Evolutionary conservation across 2,329 filamentous ascomycete genomes (phyloP).

Genomic region (Exophiala xenobiotica): DNA sequence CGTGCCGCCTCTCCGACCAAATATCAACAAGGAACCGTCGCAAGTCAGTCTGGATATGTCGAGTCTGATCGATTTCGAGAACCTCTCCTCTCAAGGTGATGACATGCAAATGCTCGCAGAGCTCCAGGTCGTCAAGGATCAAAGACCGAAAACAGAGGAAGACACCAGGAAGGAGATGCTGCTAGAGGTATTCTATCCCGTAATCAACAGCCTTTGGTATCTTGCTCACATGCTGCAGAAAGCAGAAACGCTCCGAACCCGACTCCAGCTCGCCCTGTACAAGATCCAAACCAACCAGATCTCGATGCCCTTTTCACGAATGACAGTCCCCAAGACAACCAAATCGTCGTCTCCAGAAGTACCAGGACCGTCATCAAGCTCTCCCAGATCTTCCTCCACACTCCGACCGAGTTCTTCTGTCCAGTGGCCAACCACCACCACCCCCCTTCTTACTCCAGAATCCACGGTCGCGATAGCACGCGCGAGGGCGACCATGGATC

Average conservation of each 20-base stretch:
- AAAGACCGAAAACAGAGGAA: conserved; percentile 32
- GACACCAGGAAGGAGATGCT: conserved; percentile 27
- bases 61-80: conserved; percentile 30
- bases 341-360: conserved; percentile 14
- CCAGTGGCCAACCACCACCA: too few relatives aligned
- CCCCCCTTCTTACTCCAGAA: conserved; percentile 16
- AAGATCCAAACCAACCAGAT: conserved; percentile 32
- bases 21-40: conserved; percentile 21
- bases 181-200: conserved; percentile 17
- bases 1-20: conserved; percentile 18
- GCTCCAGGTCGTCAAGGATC: conserved; percentile 27
- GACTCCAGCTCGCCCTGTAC: conserved; percentile 31
- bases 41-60: conserved; percentile 30
- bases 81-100: conserved; percentile 23
- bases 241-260: conserved; percentile 29
- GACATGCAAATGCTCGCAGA: conserved; percentile 34
- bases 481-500: conserved; percentile 24
- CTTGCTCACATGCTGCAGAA: too few relatives aligned
- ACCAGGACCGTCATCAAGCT: conserved; percentile 11
- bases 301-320: conserved; percentile 26
- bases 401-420: conserved; percentile 7
- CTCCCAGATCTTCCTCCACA: conserved; percentile 21
- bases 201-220: not conserved
- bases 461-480: conserved; percentile 23
- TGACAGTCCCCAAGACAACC: conserved; percentile 18